Percentiles rank a stretch among this genome's conserved stretches.
phyloP scores from a whole-genome alignment of 73 alveolate species.

The Paraurostyla sp. region DNA sequence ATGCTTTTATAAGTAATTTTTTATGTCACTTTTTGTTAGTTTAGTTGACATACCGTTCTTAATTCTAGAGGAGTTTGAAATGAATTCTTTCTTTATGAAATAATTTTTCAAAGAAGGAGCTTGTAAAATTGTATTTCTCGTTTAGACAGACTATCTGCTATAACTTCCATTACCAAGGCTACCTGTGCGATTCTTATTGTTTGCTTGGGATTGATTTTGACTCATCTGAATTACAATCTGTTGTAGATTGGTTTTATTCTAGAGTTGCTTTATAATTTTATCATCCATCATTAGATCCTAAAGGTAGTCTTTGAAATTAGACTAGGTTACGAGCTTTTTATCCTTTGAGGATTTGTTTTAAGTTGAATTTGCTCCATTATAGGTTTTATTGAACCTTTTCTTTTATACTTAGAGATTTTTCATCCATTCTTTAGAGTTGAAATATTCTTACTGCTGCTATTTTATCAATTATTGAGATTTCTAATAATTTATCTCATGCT shows the following conservation, averaged over 20 bases:
- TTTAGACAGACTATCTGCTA: too few relatives aligned
- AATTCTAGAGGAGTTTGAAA: not conserved
- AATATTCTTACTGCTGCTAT: not conserved
- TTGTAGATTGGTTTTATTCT: slow-evolving; percentile 6
- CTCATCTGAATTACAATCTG: slow-evolving; percentile 1
- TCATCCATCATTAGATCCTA: not conserved
- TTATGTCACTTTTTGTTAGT: not conserved
- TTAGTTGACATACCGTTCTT: not conserved
- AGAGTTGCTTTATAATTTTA: not conserved
- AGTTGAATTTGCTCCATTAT: too few relatives aligned
- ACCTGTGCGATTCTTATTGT: too few relatives aligned
- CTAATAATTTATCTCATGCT: too few relatives aligned
- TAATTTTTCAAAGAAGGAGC: not conserved
- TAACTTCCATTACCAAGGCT: too few relatives aligned
- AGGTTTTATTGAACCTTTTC: not conserved
- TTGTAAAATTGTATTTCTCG: not conserved
- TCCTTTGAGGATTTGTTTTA: too few relatives aligned
- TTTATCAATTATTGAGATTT: too few relatives aligned
- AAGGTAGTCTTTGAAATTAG: not conserved
- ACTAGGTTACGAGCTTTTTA: not conserved
- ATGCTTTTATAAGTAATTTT: not conserved
- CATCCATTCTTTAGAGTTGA: not conserved
- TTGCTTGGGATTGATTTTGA: not conserved
- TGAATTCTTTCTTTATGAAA: slow-evolving; percentile 17
- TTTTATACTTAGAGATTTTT: not conserved